Percentiles rank a stretch among this genome's conserved stretches.
phyloP scores from a whole-genome alignment of 441 rosid species.

The Populus tomentosa region DNA sequence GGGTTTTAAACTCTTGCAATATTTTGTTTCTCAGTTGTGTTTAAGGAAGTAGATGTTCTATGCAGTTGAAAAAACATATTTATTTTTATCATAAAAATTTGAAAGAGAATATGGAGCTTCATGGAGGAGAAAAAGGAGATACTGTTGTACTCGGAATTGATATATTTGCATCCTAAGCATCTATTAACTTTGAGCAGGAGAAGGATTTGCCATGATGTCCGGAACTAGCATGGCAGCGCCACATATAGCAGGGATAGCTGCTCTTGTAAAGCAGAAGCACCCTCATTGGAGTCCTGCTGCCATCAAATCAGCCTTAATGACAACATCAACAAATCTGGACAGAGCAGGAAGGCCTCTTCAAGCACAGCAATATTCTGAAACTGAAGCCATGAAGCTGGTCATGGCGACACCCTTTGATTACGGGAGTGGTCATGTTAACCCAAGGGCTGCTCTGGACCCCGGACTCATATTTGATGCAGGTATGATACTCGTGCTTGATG shows the following conservation, averaged over 20 bases:
- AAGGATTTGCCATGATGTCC: constrained; percentile 90
- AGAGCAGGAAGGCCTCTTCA: constrained; percentile 90
- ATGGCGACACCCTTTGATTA: constrained; percentile 90
- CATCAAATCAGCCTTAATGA: constrained; percentile 91
- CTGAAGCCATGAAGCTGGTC: constrained; percentile 68
- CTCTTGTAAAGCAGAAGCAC: constrained; percentile 90
- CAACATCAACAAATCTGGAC: constrained; percentile 74
- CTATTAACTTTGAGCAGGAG: constrained; percentile 52
- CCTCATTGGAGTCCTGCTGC: constrained; percentile 98
- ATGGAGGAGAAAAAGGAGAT: constrained; percentile 1
- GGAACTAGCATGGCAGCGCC: constrained; percentile 99
- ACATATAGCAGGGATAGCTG: constrained; percentile 97
- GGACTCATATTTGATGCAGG: constrained; percentile 97
- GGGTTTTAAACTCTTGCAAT: not conserved
- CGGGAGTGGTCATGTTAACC: constrained; percentile 95
- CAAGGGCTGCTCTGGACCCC: constrained; percentile 93
- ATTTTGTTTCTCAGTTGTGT: not conserved
- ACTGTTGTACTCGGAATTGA: not conserved
- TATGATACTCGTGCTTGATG: constrained; percentile 13
- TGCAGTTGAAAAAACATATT: too few species aligned
- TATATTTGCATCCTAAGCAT: not conserved
- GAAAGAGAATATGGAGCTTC: not conserved
- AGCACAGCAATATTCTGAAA: constrained; percentile 85
- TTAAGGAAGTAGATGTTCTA: not conserved
- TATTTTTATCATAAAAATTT: not conserved